Evolutionary conservation across 176 grass and related monocot genomes (phyloP).

Genomic region (Bonia amplexicaulis): DNA sequence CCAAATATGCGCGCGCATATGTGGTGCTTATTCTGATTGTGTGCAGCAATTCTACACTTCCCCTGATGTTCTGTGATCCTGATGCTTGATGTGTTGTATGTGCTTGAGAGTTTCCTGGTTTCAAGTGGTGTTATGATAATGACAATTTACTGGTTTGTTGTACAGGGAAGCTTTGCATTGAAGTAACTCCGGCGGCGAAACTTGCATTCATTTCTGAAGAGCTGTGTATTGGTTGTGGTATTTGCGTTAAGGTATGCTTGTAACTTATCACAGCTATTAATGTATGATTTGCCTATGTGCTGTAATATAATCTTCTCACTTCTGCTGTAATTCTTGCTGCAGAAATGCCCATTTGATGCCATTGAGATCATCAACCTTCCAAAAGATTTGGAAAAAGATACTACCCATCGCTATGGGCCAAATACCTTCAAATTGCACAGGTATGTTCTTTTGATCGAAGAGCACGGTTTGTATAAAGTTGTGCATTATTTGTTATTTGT

Average conservation of each 20-base stretch:
- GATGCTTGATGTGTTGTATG: neutral
- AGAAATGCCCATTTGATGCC: conserved; percentile 98
- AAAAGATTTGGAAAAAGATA: conserved; percentile 88
- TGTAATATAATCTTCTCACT: neutral
- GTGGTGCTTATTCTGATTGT: neutral
- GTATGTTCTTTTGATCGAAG: conserved; percentile 17
- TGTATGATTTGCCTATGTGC: neutral
- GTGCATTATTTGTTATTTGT: neutral
- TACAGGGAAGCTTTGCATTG: conserved; percentile 87
- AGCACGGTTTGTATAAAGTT: neutral
- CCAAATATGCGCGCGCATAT: neutral
- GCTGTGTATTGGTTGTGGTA: conserved; percentile 91
- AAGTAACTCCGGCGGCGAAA: conserved; percentile 54
- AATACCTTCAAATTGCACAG: conserved; percentile 97
- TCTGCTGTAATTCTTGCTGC: conserved; percentile 12
- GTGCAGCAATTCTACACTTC: neutral
- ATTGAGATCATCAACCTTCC: conserved; percentile 97
- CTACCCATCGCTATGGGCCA: conserved; percentile 88
- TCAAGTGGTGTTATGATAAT: neutral
- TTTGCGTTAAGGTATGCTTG: conserved; percentile 78
- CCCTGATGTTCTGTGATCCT: neutral
- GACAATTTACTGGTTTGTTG: neutral
- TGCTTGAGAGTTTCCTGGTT: neutral
- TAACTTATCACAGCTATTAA: neutral
- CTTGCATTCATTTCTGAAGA: conserved; percentile 91